phyloP scores from a whole-genome alignment of 495 filamentous ascomycete species.

The Penicillium angulare region DNA sequence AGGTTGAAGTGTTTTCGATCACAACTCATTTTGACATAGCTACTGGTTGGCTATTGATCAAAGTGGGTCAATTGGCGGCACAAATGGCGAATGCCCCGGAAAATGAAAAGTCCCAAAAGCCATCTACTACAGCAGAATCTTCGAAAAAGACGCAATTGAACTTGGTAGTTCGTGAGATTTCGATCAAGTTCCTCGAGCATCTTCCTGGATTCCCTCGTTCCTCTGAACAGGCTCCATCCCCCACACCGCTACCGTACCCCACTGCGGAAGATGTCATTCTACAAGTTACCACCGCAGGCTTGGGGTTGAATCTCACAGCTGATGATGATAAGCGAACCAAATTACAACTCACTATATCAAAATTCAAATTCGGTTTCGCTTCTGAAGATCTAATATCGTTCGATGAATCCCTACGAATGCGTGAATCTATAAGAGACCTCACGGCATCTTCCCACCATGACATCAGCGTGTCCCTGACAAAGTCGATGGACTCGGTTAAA shows the following conservation, averaged over 20 bases:
- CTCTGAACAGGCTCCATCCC: conserved; percentile 3
- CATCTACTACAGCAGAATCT: conserved; percentile 11
- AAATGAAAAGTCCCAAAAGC: conserved; percentile 14
- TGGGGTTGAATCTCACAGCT: conserved; percentile 25
- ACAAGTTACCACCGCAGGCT: conserved; percentile 24
- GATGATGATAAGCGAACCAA: conserved; percentile 19
- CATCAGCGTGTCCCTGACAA: conserved; percentile 58
- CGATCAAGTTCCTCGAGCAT: conserved; percentile 64
- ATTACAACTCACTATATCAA: conserved; percentile 49
- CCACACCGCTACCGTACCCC: conserved; percentile 19
- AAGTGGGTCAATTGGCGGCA: conserved; percentile 51
- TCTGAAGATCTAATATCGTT: conserved; percentile 77
- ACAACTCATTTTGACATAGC: conserved; percentile 65
- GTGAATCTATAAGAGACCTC: conserved; percentile 65
- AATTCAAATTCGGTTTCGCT: conserved; percentile 70
- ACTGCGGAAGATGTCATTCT: conserved; percentile 38
- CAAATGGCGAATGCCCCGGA: conserved; percentile 33
- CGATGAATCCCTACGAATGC: conserved; percentile 61
- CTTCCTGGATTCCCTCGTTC: conserved; percentile 45
- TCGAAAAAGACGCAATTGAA: conserved; percentile 41
- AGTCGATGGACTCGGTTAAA: conserved; percentile 49
- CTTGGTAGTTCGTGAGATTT: conserved; percentile 52
- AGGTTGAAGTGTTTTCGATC: conserved; percentile 55
- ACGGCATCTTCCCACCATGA: conserved; percentile 59
- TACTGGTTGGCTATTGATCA: conserved; percentile 63